Base-by-base conservation (phyloP, 1,139 yeast genomes). In the Zygoascus meyerae region DNA sequence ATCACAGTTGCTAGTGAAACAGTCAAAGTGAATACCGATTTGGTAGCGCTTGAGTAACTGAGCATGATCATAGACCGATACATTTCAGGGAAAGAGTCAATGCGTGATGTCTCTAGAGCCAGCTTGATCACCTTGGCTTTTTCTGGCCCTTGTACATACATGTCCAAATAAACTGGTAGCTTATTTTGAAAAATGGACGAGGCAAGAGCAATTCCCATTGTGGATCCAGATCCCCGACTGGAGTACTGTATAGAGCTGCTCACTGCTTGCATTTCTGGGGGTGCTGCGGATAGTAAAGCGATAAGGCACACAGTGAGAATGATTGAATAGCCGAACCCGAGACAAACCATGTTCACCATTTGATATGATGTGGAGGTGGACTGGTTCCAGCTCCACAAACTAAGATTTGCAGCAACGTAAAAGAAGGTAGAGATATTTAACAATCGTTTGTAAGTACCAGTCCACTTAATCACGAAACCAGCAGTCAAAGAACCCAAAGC, bases 231-330 rank as follows among this genome's bases (percentile, higher is more conserved):
- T 3, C 45, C 41, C 8, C 45, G 40, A 12, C 39, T 10, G 4
- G 45, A 40, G 36, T 42, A 42, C 28, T 34, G 32, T 8, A 42
- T 36, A 2, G 45, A 42, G 35, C 41, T 42, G 26, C 36, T 26
- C 12, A 42, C 30, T 4, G 45, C 45, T 16, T 42, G 45, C 32
- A 35, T 9, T 5, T 34, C 32, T 3, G 26, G 38, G 15, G 34
- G 26, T 4, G 36, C 41, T 3, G 45, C 14, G 5, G 45, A 29
- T 15, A 42, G 35, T 14, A 42, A 18, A 29, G 45, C 45, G 14
- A 42, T 32, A 17, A 42, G 21, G 3, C 35, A 26, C 2, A 36
- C 31, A 4, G 45, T 42, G 7, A 42, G 26, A 9, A 42, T 42
- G 6, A 17, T 30, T 12, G 45, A 28, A 35, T 42, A 42, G 15